Percentiles rank a stretch among this genome's conserved stretches.
Conservation (phyloP, 768 basidiomycete genomes). For the Lyophyllum decastes region DNA sequence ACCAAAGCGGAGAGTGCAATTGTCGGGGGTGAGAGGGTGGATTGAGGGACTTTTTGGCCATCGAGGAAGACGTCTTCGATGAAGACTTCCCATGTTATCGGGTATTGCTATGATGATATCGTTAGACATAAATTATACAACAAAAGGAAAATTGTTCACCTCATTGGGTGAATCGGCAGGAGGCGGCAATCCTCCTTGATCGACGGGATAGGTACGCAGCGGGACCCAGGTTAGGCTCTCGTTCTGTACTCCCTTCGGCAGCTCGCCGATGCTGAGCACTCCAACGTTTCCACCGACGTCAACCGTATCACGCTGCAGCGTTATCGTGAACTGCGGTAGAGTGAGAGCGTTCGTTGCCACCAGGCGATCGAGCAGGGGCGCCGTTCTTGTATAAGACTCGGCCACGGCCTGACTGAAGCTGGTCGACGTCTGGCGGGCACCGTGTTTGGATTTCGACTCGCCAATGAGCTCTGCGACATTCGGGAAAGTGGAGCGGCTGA, state of each 20-base stretch:
- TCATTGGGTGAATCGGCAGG: conserved; percentile 61
- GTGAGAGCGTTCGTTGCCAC: conserved; percentile 36
- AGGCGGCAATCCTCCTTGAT: conserved; percentile 54
- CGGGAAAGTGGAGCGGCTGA: conserved; percentile 10
- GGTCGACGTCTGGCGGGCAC: conserved; percentile 16
- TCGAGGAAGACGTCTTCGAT: conserved; percentile 75
- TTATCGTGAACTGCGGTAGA: conserved; percentile 53
- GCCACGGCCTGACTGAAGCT: conserved; percentile 32
- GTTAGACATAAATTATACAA: conserved; percentile 7
- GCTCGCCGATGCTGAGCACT: conserved; percentile 62
- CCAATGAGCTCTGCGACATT: conserved; percentile 1
- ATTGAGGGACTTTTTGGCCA: conserved; percentile 58
- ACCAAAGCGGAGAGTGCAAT: conserved; percentile 65
- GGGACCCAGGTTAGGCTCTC: conserved; percentile 66
- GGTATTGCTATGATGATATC: conserved; percentile 45
- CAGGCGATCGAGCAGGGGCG: conserved; percentile 50
- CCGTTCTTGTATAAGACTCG: conserved; percentile 39
- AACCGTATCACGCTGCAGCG: conserved; percentile 69
- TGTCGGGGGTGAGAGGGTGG: conserved; percentile 44
- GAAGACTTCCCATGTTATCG: conserved; percentile 71
- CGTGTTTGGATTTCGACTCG: conserved; percentile 3
- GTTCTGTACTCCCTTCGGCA: conserved; percentile 51
- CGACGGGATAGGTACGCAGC: conserved; percentile 53
- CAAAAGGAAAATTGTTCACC: conserved; percentile 33
- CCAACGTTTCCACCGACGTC: conserved; percentile 70